A percentile compares a stretch with the other conserved stretches of the same genome.
These are phyloP conservation scores for Limtongozyma cylindracea DNA, from an alignment of 805 yeast genomes.

Conservation along the genomic window DNA sequence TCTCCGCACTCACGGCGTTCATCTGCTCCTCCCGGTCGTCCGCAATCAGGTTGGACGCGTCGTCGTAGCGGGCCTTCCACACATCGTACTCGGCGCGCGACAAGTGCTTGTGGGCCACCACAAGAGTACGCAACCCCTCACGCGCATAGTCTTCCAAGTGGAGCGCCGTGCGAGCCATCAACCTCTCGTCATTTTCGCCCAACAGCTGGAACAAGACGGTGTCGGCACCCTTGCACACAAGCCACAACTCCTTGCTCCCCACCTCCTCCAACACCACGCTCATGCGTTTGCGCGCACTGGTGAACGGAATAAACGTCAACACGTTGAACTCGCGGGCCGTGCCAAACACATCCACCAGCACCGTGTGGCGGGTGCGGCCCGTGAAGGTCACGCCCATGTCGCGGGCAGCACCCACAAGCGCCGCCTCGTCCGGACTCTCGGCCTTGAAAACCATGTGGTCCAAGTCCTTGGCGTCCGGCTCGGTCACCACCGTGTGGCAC, in stretches of 20 bases:
- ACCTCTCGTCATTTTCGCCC: constrained; percentile 16
- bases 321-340: constrained; percentile 16
- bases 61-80: constrained; percentile 39
- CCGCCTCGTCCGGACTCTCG: constrained; percentile 69
- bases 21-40: constrained; percentile 40
- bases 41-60: constrained; percentile 33
- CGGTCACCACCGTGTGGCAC: constrained; percentile 58
- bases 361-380: constrained; percentile 22
- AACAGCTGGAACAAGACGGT: constrained; percentile 51
- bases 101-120: constrained; percentile 50
- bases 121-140: constrained; percentile 63
- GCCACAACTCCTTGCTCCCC: constrained; percentile 16
- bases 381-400: constrained; percentile 44
- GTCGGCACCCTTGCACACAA: constrained; percentile 72
- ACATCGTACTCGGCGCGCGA: constrained; percentile 31
- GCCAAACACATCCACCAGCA: constrained; percentile 20
- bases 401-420: constrained; percentile 52
- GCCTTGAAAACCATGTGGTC: constrained; percentile 31
- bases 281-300: constrained; percentile 59
- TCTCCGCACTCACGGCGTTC: constrained; percentile 51
- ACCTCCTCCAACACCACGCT: constrained; percentile 30
- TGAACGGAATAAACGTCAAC: constrained; percentile 32
- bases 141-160: constrained; percentile 62
- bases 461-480: constrained; percentile 13
- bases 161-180: constrained; percentile 38